Conservation (phyloP, 768 basidiomycete genomes). For the Dioszegia aurantiaca region DNA sequence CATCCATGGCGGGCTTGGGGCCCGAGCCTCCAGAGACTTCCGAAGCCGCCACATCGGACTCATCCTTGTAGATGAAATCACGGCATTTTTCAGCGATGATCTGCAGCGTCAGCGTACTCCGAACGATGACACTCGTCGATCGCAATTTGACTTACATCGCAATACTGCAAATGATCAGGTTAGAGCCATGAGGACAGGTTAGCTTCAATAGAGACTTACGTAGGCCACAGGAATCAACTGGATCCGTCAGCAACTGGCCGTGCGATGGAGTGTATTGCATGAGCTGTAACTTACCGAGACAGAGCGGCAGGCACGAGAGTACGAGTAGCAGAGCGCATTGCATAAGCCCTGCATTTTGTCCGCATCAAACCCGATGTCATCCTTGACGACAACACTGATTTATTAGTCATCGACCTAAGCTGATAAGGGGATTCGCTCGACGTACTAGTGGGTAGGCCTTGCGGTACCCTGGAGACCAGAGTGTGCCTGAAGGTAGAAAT, state of each 20-base stretch:
- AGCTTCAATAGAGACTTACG: slow-evolving; percentile 8
- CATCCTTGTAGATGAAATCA: slow-evolving; percentile 24
- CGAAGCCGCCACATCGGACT: slow-evolving; percentile 19
- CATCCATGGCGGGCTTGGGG: background rate
- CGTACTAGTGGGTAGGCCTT: slow-evolving; percentile 32
- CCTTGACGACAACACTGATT: slow-evolving; percentile 18
- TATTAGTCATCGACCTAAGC: background rate
- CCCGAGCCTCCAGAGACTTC: slow-evolving; percentile 13
- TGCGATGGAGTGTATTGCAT: background rate
- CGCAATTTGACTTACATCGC: slow-evolving; percentile 20
- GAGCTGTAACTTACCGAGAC: slow-evolving; percentile 25
- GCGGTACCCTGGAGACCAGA: slow-evolving; percentile 49
- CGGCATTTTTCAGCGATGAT: slow-evolving; percentile 29
- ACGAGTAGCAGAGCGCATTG: slow-evolving; percentile 35
- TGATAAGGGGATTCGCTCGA: no score
- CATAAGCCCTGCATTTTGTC: slow-evolving; percentile 36
- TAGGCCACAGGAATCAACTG: slow-evolving; percentile 27
- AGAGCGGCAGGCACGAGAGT: slow-evolving; percentile 38
- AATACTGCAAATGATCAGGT: slow-evolving; percentile 15
- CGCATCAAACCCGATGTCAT: slow-evolving; percentile 33
- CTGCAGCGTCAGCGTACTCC: slow-evolving; percentile 7
- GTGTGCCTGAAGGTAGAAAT: slow-evolving; percentile 49
- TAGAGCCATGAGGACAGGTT: background rate
- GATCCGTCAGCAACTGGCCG: background rate
- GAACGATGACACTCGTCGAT: background rate